Conservation (phyloP, 2,329 filamentous ascomycete genomes). For the Septoria linicola region DNA sequence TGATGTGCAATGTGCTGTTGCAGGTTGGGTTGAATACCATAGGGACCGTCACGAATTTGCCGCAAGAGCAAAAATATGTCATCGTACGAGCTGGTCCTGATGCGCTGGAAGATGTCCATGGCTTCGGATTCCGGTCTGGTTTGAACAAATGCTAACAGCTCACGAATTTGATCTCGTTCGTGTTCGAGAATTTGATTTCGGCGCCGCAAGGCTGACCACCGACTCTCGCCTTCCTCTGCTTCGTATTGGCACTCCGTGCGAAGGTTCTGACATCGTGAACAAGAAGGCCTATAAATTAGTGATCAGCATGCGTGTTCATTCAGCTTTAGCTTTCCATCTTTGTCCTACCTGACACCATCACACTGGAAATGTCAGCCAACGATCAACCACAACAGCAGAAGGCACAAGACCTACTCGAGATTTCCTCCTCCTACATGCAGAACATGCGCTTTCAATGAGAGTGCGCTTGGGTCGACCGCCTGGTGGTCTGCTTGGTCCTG, state of each 20-base stretch:
- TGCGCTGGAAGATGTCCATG: constrained; percentile 33
- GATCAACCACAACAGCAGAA: neutral
- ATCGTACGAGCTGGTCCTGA: constrained; percentile 27
- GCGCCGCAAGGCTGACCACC: constrained; percentile 37
- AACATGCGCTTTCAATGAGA: constrained; percentile 33
- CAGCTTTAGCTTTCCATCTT: neutral
- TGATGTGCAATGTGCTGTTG: constrained; percentile 5
- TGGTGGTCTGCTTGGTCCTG: constrained; percentile 20
- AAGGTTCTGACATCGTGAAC: constrained; percentile 33
- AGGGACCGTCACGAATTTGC: constrained; percentile 21
- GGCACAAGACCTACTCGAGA: constrained; percentile 27
- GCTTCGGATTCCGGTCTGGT: constrained; percentile 33
- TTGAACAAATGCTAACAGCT: constrained; percentile 33
- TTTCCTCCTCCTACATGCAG: constrained; percentile 32
- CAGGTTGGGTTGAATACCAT: constrained; percentile 16
- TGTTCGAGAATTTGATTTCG: constrained; percentile 35
- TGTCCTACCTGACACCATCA: constrained; percentile 30
- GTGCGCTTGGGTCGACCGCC: constrained; percentile 29
- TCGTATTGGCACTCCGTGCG: constrained; percentile 37
- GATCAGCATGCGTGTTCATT: constrained; percentile 2
- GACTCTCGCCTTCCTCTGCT: constrained; percentile 37
- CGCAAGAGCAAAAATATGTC: constrained; percentile 29
- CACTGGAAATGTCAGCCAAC: constrained; percentile 25
- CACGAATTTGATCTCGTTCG: constrained; percentile 34
- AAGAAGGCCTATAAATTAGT: constrained; percentile 30